A percentile compares a stretch with the other conserved stretches of the same genome.
Evolutionary conservation across 495 filamentous ascomycete species (phyloP).

Genomic region (Hypoxylon crocopeplum): DNA sequence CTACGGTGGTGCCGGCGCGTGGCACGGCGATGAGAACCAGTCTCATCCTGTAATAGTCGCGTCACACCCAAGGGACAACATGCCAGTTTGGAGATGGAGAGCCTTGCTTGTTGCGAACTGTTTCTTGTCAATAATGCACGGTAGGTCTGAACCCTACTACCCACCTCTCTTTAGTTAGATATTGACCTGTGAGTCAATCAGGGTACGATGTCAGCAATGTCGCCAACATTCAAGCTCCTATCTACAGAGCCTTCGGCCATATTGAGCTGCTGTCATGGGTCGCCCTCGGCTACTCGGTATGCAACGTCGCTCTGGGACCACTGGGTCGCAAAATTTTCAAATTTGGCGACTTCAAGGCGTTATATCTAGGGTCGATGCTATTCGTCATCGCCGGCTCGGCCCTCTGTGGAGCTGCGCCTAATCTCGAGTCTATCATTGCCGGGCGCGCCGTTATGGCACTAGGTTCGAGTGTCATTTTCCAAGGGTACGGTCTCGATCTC

Average conservation of each 20-base stretch:
- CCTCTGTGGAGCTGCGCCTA: constrained; percentile 59
- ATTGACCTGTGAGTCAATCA: neutral
- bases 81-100: constrained; percentile 15
- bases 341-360: constrained; percentile 59
- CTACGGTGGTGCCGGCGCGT: neutral
- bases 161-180: neutral
- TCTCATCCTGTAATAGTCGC: neutral
- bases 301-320: constrained; percentile 52
- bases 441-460: constrained; percentile 51
- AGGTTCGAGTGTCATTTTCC: constrained; percentile 57
- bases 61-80: neutral
- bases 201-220: constrained; percentile 32
- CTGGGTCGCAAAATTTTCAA: constrained; percentile 52
- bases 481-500: constrained; percentile 39
- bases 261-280: constrained; percentile 40
- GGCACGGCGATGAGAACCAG: neutral
- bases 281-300: constrained; percentile 51
- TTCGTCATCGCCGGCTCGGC: constrained; percentile 60
- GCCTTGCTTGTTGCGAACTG: constrained; percentile 17
- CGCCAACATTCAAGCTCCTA: constrained; percentile 20
- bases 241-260: constrained; percentile 31
- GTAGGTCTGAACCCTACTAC: neutral
- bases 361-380: constrained; percentile 54
- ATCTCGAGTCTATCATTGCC: constrained; percentile 57
- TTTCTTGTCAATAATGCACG: constrained; percentile 11